Conservation (phyloP, 2,329 filamentous ascomycete genomes). For the Conoideocrella luteorostrata region DNA sequence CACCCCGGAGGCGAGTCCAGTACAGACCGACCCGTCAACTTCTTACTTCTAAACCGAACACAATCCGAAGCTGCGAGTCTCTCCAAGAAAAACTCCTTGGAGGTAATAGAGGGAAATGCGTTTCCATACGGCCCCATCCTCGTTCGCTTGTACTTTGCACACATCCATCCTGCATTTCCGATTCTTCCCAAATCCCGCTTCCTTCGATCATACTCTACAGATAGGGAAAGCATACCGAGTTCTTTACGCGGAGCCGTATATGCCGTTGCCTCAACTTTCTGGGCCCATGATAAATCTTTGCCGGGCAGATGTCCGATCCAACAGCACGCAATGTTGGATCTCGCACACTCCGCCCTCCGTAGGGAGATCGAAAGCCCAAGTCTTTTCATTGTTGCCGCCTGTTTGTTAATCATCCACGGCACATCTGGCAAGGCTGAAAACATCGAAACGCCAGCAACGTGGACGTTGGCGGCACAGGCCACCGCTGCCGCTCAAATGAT, state of each 20-base stretch:
- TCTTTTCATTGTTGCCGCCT: slow-evolving; percentile 37
- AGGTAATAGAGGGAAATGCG: neutral
- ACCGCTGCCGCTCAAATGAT: slow-evolving; percentile 38
- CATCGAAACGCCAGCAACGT: slow-evolving; percentile 37
- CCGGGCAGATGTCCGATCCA: slow-evolving; percentile 26
- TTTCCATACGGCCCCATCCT: neutral
- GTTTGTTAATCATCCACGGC: slow-evolving; percentile 37
- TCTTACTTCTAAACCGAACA: neutral
- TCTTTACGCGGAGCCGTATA: neutral
- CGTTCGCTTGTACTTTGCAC: neutral
- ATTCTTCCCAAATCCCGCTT: neutral
- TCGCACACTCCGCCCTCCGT: slow-evolving; percentile 35
- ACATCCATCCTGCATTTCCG: neutral
- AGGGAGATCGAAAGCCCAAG: slow-evolving; percentile 40
- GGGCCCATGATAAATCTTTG: slow-evolving; percentile 28
- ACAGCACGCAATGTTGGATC: slow-evolving; percentile 33
- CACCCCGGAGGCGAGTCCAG: neutral
- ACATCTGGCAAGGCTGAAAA: slow-evolving; percentile 37
- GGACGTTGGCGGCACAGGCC: slow-evolving; percentile 35
- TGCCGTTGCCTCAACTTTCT: slow-evolving; percentile 24
- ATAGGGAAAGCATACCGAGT: neutral
- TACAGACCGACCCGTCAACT: neutral
- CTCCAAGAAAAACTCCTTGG: neutral
- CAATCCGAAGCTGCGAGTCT: neutral
- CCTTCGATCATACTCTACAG: neutral